A percentile compares a stretch with the other conserved stretches of the same genome.
Conservation (phyloP, 768 basidiomycete species). For the Pleurotus ostreatus region DNA sequence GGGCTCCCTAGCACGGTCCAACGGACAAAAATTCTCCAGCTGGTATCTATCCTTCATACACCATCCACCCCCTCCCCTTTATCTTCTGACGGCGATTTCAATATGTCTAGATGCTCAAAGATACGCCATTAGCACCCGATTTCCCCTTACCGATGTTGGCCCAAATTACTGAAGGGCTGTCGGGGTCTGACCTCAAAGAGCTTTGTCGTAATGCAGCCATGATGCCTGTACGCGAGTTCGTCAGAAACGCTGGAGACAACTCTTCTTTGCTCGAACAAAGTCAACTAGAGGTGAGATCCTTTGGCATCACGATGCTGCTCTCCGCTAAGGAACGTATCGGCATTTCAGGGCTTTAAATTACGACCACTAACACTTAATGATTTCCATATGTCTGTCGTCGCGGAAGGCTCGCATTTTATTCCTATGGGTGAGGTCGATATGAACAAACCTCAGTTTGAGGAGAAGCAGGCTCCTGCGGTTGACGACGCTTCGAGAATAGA, state of each 20-base stretch:
- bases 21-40: slow-evolving; percentile 74
- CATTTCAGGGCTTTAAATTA: slow-evolving; percentile 65
- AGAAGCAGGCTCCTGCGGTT: not conserved
- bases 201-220: slow-evolving; percentile 92
- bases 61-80: not conserved
- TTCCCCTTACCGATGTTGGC: slow-evolving; percentile 68
- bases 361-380: slow-evolving; percentile 70
- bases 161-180: slow-evolving; percentile 63
- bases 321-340: not conserved
- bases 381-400: slow-evolving; percentile 35
- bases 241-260: slow-evolving; percentile 46
- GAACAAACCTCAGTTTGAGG: not conserved
- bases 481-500: slow-evolving; percentile 6
- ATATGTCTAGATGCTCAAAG: slow-evolving; percentile 70
- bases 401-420: slow-evolving; percentile 6
- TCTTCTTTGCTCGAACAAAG: slow-evolving; percentile 42
- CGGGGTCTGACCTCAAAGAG: slow-evolving; percentile 90
- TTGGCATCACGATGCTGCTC: not conserved
- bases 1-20: slow-evolving; percentile 76
- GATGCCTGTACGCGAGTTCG: slow-evolving; percentile 84
- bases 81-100: not conserved
- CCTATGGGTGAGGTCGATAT: slow-evolving; percentile 5
- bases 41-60: slow-evolving; percentile 43
- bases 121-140: slow-evolving; percentile 58
- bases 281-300: slow-evolving; percentile 38